phyloP scores from a whole-genome alignment of 345 rosid species.

The Populus simonii region DNA sequence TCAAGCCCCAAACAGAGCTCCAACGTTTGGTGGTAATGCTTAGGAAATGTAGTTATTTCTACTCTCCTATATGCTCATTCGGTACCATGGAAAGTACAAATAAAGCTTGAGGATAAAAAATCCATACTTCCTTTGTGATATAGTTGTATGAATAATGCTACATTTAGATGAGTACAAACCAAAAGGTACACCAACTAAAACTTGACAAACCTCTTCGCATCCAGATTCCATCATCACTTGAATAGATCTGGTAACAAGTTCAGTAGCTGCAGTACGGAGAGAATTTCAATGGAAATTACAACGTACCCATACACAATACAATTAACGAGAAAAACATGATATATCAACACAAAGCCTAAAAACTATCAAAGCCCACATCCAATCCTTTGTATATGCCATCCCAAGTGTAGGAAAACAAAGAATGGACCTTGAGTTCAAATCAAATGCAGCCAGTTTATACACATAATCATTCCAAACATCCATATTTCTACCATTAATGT shows the following conservation, averaged over 20 bases:
- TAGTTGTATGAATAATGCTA: not conserved
- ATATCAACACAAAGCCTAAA: no score
- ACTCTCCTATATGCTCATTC: not conserved
- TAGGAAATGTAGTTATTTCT: not conserved
- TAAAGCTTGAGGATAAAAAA: not conserved
- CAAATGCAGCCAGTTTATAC: not conserved
- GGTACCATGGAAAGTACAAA: not conserved
- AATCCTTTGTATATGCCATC: conserved; percentile 17
- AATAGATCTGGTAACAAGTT: conserved; percentile 87
- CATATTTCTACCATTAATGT: not conserved
- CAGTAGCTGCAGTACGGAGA: conserved; percentile 57
- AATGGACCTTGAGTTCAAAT: not conserved
- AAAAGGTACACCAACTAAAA: conserved; percentile 1
- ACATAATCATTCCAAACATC: not conserved
- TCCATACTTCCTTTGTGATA: not conserved
- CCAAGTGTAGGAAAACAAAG: not conserved
- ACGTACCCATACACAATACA: not conserved
- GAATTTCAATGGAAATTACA: not conserved
- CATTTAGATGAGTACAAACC: not conserved
- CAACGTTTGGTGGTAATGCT: not conserved
- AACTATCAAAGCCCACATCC: no score
- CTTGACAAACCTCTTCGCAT: conserved; percentile 74
- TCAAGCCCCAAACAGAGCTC: not conserved
- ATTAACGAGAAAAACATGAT: no score
- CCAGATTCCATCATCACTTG: conserved; percentile 90